phyloP scores from a whole-genome alignment of 1,284 basidiomycete species.

The Irpex rosettiformis region DNA sequence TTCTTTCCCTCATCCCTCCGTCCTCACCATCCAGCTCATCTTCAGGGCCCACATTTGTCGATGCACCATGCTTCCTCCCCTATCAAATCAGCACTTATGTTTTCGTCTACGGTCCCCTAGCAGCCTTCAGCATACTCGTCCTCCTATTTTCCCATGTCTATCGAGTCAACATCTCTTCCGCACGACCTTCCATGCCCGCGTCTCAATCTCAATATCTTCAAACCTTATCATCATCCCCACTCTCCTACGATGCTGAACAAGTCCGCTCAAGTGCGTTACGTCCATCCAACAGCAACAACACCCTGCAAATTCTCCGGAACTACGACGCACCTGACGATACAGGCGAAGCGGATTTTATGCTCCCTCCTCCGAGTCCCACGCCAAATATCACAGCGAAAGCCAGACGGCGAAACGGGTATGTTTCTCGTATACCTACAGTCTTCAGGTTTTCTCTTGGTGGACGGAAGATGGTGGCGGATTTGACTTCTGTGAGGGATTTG shows the following conservation, averaged over 20 bases:
- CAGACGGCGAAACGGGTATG: constrained; percentile 10
- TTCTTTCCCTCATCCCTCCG: constrained; percentile 52
- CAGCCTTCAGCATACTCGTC: constrained; percentile 32
- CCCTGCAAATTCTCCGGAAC: not conserved
- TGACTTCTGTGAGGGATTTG: constrained; percentile 4
- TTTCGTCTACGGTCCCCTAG: constrained; percentile 45
- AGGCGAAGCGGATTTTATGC: constrained; percentile 5
- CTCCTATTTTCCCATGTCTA: constrained; percentile 25
- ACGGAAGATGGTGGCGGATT: constrained; percentile 3
- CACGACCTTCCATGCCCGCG: not conserved
- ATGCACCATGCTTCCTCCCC: constrained; percentile 53
- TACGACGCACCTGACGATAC: constrained; percentile 6
- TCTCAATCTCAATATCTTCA: not conserved
- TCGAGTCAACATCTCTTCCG: constrained; percentile 11
- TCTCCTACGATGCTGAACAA: not conserved
- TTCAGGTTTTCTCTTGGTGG: not conserved
- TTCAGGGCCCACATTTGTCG: constrained; percentile 29
- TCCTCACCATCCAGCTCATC: not conserved
- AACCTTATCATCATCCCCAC: not conserved
- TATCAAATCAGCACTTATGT: constrained; percentile 55
- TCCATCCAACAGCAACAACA: not conserved
- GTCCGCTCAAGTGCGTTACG: not conserved
- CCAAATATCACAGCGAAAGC: constrained; percentile 2
- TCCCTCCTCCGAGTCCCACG: constrained; percentile 11
- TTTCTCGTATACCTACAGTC: not conserved